Evolutionary conservation across 257 asterid genomes (phyloP).

Genomic region (Fraxinus cuspidata): DNA sequence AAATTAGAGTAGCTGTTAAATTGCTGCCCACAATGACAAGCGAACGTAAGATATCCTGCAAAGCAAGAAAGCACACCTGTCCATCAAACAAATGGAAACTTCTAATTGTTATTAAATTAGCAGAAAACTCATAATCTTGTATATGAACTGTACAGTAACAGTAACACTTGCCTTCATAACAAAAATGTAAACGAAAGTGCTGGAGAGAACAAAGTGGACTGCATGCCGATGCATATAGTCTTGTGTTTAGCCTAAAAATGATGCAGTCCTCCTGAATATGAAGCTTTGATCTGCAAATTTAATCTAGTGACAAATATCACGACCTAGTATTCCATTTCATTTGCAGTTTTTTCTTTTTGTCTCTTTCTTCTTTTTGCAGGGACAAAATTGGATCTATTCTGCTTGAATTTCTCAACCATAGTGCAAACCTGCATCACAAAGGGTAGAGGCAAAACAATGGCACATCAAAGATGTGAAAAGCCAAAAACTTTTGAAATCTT

Average conservation of each 20-base stretch:
- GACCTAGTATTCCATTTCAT: constrained; percentile 6
- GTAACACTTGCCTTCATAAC: constrained; percentile 21
- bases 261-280: neutral
- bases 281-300: constrained; percentile 17
- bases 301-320: neutral
- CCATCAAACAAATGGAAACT: neutral
- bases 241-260: constrained; percentile 4
- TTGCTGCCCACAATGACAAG: neutral
- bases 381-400: constrained; percentile 37
- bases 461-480: constrained; percentile 5
- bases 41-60: neutral
- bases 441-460: constrained; percentile 12
- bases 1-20: neutral
- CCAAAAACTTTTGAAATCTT: neutral
- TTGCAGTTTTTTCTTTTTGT: constrained; percentile 8
- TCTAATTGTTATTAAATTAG: neutral
- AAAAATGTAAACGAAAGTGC: neutral
- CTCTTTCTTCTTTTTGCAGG: constrained; percentile 40
- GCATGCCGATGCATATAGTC: neutral
- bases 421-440: constrained; percentile 64
- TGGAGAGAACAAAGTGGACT: neutral
- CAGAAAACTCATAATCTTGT: neutral
- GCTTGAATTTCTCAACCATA: constrained; percentile 78
- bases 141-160: neutral
- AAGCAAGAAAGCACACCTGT: neutral